Base-by-base conservation (phyloP, 805 yeast species). In the Kluyveromyces wickerhamii region DNA sequence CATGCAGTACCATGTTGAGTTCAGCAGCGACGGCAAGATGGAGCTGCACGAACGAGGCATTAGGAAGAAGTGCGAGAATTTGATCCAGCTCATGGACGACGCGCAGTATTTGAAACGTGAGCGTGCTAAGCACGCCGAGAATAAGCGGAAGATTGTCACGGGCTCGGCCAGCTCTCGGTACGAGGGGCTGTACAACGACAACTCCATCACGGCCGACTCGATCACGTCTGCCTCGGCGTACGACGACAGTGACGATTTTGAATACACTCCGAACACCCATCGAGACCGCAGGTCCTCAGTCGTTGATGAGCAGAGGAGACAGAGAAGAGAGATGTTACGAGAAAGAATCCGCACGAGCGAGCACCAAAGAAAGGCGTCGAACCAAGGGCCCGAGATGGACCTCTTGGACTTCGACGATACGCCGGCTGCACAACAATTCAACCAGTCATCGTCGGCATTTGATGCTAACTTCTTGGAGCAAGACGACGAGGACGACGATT, bases 41-140 rank as follows among this genome's bases (percentile, higher is more conserved):
- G 63, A 59, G 36, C 45, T 59, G 13, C 63, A 59, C 35, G 62
- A 58, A 41, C 50, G 59, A 25, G 58, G 61, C n/a, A 56, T 59
- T 23, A 48, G 47, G 34, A 59, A 54, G 39, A 59, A 57, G 36
- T 50, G 59, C 32, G 63, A 59, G 35, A 37, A 41, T 11, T 47
- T 59, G 19, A 17, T 53, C 23, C 56, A 51, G 35, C 42, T 42
- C 31, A 31, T 57, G 20, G 59, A 49, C 15, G 60, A 56, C 35
- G 34, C 58, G 12, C 44, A 43, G 10, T 54, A 43, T 35, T 42
- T 59, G 42, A 51, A 49, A 34, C 42, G 48, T 16, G 58, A 57
- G 35, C 52, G 63, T 32, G 33, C 39, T n/a, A 47, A 45, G 30
- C 44, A 48, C 32, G 49, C 40, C 21, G 53, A 55, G 34, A 58